These are phyloP conservation scores for Fomitopsis pulvina DNA, from an alignment of 768 basidiomycete species.

Conservation along the genomic window DNA sequence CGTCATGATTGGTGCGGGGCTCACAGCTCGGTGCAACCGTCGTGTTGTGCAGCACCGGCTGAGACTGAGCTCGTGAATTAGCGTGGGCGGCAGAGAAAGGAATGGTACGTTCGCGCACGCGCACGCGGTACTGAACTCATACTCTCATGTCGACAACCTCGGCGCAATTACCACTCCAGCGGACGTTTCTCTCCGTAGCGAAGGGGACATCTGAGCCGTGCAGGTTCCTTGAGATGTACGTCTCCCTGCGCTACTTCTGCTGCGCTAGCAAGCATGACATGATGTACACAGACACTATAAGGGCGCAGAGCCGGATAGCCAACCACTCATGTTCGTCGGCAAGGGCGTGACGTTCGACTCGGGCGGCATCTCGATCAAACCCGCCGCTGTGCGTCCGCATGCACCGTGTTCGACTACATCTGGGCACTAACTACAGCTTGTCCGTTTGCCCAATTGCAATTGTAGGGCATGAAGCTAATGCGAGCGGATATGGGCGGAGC, in stretches of 20 bases:
- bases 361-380: constrained; percentile 84
- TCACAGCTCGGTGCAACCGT: neutral
- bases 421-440: neutral
- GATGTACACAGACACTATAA: constrained; percentile 62
- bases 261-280: too few species aligned
- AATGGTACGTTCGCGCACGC: constrained; percentile 51
- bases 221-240: constrained; percentile 81
- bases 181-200: constrained; percentile 83
- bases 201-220: constrained; percentile 78
- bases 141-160: neutral
- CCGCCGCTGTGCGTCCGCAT: constrained; percentile 44
- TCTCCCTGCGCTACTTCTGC: neutral
- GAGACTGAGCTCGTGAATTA: constrained; percentile 18
- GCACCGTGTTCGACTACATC: neutral
- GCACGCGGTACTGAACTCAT: too few species aligned
- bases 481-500: constrained; percentile 89
- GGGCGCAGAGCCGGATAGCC: constrained; percentile 51
- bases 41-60: too few species aligned
- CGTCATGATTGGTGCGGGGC: constrained; percentile 5
- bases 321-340: constrained; percentile 72
- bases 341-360: constrained; percentile 90
- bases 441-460: neutral
- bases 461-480: constrained; percentile 77
- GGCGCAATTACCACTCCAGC: constrained; percentile 30
- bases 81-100: constrained; percentile 80